phyloP scores from a whole-genome alignment of 202 grass and related monocot species.

The Dendrocalamus latiflorus region DNA sequence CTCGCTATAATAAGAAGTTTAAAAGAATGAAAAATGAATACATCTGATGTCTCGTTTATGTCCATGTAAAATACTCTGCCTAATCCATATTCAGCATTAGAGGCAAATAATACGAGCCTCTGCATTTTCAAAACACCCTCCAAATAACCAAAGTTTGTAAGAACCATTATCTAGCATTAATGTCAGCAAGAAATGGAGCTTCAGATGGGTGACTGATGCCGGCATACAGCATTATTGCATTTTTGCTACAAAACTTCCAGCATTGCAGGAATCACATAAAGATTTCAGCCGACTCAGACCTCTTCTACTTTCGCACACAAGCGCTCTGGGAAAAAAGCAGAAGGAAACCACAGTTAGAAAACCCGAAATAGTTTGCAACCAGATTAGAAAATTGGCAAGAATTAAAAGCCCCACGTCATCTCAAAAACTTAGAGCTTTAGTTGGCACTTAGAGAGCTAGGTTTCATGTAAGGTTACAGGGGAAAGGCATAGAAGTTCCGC shows the following conservation, averaged over 20 bases:
- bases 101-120: slow-evolving; percentile 22
- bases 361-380: neutral
- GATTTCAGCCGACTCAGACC: slow-evolving; percentile 1
- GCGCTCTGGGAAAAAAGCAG: slow-evolving; percentile 45
- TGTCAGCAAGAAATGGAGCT: slow-evolving; percentile 37
- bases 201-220: slow-evolving; percentile 11
- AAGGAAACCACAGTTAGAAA: slow-evolving; percentile 9
- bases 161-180: slow-evolving; percentile 35
- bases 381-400: neutral
- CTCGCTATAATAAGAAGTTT: neutral
- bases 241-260: slow-evolving; percentile 35
- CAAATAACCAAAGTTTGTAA: slow-evolving; percentile 30
- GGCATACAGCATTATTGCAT: slow-evolving; percentile 23
- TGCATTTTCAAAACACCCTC: slow-evolving; percentile 23
- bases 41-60: slow-evolving; percentile 13
- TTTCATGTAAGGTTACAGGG: neutral
- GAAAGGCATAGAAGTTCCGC: neutral
- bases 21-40: slow-evolving; percentile 42
- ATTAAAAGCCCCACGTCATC: neutral
- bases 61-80: slow-evolving; percentile 32
- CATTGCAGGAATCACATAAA: neutral
- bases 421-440: neutral
- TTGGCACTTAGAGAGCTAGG: neutral
- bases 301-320: slow-evolving; percentile 59
- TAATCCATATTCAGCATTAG: slow-evolving; percentile 35